Conservation (phyloP, 345 rosid genomes). For the Rhodamnia rubescens region DNA sequence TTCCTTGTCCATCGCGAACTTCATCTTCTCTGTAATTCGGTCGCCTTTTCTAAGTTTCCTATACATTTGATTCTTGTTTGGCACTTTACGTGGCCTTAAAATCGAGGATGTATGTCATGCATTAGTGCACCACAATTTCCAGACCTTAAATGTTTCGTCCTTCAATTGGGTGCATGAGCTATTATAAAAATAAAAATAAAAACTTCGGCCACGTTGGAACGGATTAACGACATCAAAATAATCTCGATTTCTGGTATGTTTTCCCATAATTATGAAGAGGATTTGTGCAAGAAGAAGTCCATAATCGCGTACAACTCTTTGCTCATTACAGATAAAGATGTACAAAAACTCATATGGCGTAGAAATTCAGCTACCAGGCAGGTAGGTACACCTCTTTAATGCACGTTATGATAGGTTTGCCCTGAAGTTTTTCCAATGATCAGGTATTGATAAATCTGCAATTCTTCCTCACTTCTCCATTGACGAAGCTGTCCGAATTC, state of each 20-base stretch:
- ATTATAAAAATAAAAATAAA: background rate
- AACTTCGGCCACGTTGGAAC: background rate
- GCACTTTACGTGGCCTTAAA: background rate
- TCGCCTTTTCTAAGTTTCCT: background rate
- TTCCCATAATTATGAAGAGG: background rate
- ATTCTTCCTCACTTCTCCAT: constrained; percentile 68
- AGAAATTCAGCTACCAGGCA: background rate
- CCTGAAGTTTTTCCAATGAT: background rate
- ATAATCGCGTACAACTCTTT: background rate
- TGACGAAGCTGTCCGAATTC: constrained; percentile 39
- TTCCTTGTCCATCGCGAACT: background rate
- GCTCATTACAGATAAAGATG: background rate
- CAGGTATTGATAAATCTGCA: constrained; percentile 84
- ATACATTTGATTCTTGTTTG: background rate
- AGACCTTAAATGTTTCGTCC: background rate
- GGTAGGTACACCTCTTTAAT: background rate
- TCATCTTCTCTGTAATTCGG: background rate
- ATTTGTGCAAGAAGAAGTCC: background rate
- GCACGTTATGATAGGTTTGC: background rate
- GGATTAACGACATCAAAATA: background rate
- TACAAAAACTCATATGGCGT: background rate
- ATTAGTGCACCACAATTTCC: background rate
- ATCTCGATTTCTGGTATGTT: background rate
- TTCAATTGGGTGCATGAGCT: background rate
- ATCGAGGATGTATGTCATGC: background rate